These are phyloP conservation scores for Erigeron philadelphicus DNA, from an alignment of 140 eudicot species.

Conservation along the genomic window DNA sequence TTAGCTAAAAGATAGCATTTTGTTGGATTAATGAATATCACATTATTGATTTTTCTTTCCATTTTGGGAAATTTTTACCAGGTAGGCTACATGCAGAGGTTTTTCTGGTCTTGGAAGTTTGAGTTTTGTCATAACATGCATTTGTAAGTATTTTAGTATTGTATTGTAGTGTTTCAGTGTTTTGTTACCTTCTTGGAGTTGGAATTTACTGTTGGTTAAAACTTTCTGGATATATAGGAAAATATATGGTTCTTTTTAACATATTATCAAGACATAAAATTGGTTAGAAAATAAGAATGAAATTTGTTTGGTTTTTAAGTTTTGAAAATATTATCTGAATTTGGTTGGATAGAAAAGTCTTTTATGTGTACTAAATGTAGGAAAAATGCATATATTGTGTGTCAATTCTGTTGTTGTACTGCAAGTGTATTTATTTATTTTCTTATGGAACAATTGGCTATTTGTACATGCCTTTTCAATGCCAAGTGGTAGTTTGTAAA, in stretches of 20 bases:
- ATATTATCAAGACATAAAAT: not conserved
- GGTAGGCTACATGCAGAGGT: slow-evolving; percentile 43
- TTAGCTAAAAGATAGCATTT: slow-evolving; percentile 22
- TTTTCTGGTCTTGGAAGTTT: slow-evolving; percentile 19
- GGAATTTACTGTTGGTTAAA: not conserved
- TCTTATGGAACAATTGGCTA: no score
- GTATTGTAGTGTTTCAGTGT: not conserved
- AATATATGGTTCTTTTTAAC: not conserved
- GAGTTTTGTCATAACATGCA: slow-evolving; percentile 12
- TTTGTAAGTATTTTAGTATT: not conserved
- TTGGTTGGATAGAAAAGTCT: not conserved
- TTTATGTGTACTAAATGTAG: no score
- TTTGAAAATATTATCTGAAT: not conserved
- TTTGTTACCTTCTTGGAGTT: slow-evolving; percentile 1
- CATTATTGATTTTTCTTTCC: slow-evolving; percentile 14
- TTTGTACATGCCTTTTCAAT: no score
- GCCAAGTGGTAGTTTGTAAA: no score
- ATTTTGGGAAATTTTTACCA: slow-evolving; percentile 16
- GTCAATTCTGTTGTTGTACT: no score
- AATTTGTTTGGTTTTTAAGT: not conserved
- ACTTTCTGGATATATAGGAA: not conserved
- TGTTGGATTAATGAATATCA: slow-evolving; percentile 5
- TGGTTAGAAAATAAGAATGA: slow-evolving; percentile 7
- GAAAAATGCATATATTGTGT: no score
- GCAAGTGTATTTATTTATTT: no score